These are phyloP conservation scores for Crithidia expoeki DNA, from an alignment of 208 protist genomes.

Conservation along the genomic window DNA sequence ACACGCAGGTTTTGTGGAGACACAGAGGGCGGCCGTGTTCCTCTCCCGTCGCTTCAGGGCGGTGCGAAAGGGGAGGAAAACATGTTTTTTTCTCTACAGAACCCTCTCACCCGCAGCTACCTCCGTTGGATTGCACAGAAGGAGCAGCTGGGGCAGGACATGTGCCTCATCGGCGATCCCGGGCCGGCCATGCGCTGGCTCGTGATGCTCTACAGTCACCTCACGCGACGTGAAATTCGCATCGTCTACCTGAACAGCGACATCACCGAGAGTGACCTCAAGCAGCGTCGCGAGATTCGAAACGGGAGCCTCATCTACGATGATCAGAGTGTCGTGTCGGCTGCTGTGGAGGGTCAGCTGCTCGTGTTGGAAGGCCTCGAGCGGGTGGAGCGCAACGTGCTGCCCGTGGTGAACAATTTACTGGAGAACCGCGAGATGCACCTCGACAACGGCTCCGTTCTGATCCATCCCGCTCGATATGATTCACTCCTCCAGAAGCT, in stretches of 20 bases:
- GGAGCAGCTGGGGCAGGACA: conserved; percentile 92
- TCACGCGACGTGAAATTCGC: conserved; percentile 84
- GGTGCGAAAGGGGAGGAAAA: conserved; percentile 32
- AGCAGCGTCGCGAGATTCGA: conserved; percentile 92
- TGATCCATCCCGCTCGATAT: conserved; percentile 90
- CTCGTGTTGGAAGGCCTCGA: conserved; percentile 96
- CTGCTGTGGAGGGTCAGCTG: conserved; percentile 89
- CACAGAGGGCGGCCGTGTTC: not conserved
- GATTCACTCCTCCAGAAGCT: conserved; percentile 77
- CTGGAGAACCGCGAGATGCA: conserved; percentile 97
- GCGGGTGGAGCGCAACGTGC: conserved; percentile 95
- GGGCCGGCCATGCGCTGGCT: conserved; percentile 89
- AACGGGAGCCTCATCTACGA: conserved; percentile 90
- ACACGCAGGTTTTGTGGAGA: not conserved
- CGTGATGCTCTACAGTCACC: conserved; percentile 72
- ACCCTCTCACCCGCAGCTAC: conserved; percentile 62
- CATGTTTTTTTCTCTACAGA: conserved; percentile 65
- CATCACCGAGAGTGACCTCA: conserved; percentile 95
- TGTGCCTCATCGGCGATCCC: conserved; percentile 94
- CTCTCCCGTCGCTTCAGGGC: conserved; percentile 21
- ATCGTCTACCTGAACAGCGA: conserved; percentile 92
- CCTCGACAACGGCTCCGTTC: conserved; percentile 93
- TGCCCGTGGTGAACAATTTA: conserved; percentile 95
- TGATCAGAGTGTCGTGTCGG: conserved; percentile 93
- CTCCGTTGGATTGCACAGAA: conserved; percentile 94